Evolutionary conservation across 805 yeast species (phyloP).

Genomic region (Suhomyces sp.): DNA sequence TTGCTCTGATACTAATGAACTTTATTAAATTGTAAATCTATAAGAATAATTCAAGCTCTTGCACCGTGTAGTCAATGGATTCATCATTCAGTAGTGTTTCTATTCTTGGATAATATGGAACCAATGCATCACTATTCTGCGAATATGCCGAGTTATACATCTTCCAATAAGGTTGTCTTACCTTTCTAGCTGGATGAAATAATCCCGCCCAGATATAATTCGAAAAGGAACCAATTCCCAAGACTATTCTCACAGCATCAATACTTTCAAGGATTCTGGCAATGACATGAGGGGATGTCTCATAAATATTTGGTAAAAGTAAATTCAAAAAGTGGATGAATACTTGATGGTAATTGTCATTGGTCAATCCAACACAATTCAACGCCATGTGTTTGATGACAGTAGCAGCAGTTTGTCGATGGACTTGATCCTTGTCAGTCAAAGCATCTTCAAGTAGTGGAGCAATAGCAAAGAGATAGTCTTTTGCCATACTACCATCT

Average conservation of each 20-base stretch:
- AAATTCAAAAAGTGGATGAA: constrained; percentile 81
- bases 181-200: constrained; percentile 90
- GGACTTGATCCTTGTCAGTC: constrained; percentile 87
- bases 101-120: constrained; percentile 77
- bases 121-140: constrained; percentile 69
- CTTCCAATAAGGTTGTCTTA: constrained; percentile 82
- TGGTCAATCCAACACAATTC: constrained; percentile 70
- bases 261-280: constrained; percentile 76
- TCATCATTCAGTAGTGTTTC: constrained; percentile 27
- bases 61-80: constrained; percentile 32
- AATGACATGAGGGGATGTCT: constrained; percentile 94
- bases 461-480: constrained; percentile 75
- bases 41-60: constrained; percentile 50
- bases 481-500: constrained; percentile 69
- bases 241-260: constrained; percentile 64
- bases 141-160: constrained; percentile 75
- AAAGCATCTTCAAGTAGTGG: constrained; percentile 87
- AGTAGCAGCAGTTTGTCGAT: constrained; percentile 92
- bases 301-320: constrained; percentile 84
- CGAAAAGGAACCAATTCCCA: constrained; percentile 75
- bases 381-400: constrained; percentile 80
- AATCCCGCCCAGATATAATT: constrained; percentile 85
- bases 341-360: constrained; percentile 60
- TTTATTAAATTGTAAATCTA: no score
- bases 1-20: not conserved